Evolutionary conservation across 257 asterid genomes (phyloP), one percentile per base, ranked within the genome.

Genomic region (Solanum peruvianum): DNA sequence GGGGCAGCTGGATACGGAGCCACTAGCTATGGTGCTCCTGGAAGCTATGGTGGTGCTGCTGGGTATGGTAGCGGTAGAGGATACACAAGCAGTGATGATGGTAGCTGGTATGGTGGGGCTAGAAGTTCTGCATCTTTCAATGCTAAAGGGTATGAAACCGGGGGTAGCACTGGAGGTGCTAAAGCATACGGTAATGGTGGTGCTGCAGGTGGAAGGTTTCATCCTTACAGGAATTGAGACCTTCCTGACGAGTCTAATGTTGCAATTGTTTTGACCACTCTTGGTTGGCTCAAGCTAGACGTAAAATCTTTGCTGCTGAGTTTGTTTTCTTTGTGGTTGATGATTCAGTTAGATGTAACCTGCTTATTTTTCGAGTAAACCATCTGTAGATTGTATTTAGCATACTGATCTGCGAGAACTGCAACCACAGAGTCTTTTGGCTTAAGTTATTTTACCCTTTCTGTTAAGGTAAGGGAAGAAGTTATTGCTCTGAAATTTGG

Each of bases 151-250:
- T 85, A 88, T 44, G 90, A 90, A 52, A 85, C 85, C 0, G 90
- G 91, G 35, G 88, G 88, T 47, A 87, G 93, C 47, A 75, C 89
- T 31, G 90, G 93, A 9, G 88, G 89, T 64, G 85, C 89, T 62
- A 91, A 90, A 85, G 95, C 94, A 58, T 92, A 94, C n/a, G 93
- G 95, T 39, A 91, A 91, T 83, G 92, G 92, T 23, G 90, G 90
- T 66, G 91, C 91, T 56, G 62, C 91, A 4, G 64, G 88, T 39
- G 96, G 98, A 87, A 92, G 98, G 92, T 94, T 93, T 88, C 98
- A 95, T 87, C 99, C 99, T 3, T 97, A 97, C 87, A 88, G 96
- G 49, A 97, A 95, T 90, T 97, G 92, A 93, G 84, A 81, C 75
- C 6, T 44, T 20, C 37, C n/a, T 20, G 27, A 3, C 11, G 18